Conservation (phyloP, 176 grass and related monocot genomes). For the Avena eriantha region DNA sequence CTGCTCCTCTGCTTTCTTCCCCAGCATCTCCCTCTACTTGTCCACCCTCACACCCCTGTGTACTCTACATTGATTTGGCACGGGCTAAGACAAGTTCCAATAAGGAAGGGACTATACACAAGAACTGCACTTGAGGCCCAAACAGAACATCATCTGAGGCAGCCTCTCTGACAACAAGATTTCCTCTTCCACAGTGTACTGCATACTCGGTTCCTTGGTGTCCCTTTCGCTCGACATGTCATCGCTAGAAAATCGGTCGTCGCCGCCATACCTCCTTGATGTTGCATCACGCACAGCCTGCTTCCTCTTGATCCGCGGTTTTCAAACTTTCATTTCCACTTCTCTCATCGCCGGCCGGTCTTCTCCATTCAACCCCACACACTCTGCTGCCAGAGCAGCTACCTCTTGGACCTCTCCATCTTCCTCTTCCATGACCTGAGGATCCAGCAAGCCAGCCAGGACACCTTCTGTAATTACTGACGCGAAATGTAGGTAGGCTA, state of each 20-base stretch:
- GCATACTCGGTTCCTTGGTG: neutral
- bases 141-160: constrained; percentile 32
- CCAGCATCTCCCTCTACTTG: too few relatives aligned
- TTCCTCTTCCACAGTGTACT: constrained; percentile 45
- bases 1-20: neutral
- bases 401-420: constrained; percentile 10
- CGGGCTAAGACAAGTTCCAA: neutral
- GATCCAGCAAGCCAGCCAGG: constrained; percentile 22
- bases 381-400: constrained; percentile 24
- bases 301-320: constrained; percentile 17
- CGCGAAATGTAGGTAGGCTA: constrained; percentile 55
- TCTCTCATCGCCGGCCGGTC: constrained; percentile 25
- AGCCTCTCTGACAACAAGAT: constrained; percentile 27
- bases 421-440: constrained; percentile 27
- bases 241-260: neutral
- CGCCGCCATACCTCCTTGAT: neutral
- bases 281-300: neutral
- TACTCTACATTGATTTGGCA: neutral
- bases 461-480: neutral
- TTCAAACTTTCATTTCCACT: constrained; percentile 36
- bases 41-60: too few relatives aligned
- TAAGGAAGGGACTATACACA: neutral
- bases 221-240: neutral
- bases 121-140: neutral
- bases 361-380: constrained; percentile 38